Conservation (phyloP, 257 asterid species). For the Scutellaria galericulata region DNA sequence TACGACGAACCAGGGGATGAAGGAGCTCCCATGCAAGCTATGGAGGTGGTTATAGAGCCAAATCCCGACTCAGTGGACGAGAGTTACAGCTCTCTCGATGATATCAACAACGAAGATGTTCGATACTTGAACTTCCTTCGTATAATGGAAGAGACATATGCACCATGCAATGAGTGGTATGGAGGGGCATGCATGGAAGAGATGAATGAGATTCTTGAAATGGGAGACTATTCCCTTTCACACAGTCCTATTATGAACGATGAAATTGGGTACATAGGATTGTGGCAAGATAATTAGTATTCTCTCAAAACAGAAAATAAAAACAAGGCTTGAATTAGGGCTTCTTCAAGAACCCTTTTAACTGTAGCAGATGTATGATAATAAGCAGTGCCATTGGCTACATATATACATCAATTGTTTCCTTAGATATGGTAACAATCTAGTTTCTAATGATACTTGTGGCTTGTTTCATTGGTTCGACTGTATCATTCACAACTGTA, state of each 20-base stretch:
- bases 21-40: constrained; percentile 26
- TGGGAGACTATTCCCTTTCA: constrained; percentile 35
- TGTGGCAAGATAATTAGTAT: constrained; percentile 48
- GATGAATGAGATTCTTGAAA: constrained; percentile 36
- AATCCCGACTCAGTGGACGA: not conserved
- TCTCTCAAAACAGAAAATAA: not conserved
- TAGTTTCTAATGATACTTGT: constrained; percentile 25
- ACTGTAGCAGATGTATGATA: not conserved
- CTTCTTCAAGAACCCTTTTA: not conserved
- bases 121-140: constrained; percentile 38
- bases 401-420: not conserved
- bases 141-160: constrained; percentile 36
- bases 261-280: constrained; percentile 52
- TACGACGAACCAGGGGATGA: constrained; percentile 43
- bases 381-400: not conserved
- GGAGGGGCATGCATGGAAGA: constrained; percentile 40
- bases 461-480: not conserved
- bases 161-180: constrained; percentile 41
- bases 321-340: not conserved
- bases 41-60: constrained; percentile 21
- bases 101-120: not conserved
- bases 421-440: constrained; percentile 3
- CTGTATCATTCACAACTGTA: not conserved
- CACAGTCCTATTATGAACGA: constrained; percentile 35
- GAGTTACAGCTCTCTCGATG: constrained; percentile 28